Evolutionary conservation across 2,329 filamentous ascomycete genomes (phyloP).

Genomic region (Nemania abortiva): DNA sequence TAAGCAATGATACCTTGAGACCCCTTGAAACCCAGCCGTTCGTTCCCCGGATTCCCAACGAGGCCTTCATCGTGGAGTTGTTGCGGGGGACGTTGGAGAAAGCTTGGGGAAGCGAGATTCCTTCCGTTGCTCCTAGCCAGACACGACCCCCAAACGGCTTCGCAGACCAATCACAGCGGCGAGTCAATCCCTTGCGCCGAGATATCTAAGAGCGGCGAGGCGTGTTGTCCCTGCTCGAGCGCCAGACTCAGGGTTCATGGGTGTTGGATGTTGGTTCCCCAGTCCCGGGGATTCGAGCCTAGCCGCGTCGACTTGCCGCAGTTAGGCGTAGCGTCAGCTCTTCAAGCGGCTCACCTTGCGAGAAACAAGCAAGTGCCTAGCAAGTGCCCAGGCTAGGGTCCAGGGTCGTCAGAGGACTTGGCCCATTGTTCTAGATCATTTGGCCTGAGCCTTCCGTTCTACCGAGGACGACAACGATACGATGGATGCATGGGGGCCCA

Average conservation of each 20-base stretch:
- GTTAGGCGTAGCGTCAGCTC: constrained; percentile 3
- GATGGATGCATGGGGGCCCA: neutral
- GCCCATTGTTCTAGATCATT: constrained; percentile 24
- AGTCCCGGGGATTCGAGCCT: constrained; percentile 3
- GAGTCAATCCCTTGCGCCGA: constrained; percentile 31
- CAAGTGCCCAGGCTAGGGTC: neutral
- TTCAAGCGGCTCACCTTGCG: neutral
- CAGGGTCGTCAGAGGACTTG: constrained; percentile 12
- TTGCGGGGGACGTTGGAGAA: constrained; percentile 27
- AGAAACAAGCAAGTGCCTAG: constrained; percentile 13
- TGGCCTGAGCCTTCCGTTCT: constrained; percentile 31
- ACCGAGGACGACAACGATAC: constrained; percentile 24
- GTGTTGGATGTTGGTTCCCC: constrained; percentile 16
- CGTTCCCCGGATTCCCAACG: constrained; percentile 21
- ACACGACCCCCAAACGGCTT: constrained; percentile 11
- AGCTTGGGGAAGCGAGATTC: constrained; percentile 27
- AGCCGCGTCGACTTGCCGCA: neutral
- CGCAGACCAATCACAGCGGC: constrained; percentile 18
- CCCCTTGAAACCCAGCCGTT: neutral
- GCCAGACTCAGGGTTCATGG: constrained; percentile 17
- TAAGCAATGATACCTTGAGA: constrained; percentile 16
- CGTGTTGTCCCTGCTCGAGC: neutral
- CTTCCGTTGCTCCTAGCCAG: constrained; percentile 37
- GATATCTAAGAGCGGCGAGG: neutral
- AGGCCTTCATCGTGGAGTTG: constrained; percentile 23